Evolutionary conservation across 2,329 filamentous ascomycete species (phyloP).

Genomic region (Ophiostoma angusticollis): DNA sequence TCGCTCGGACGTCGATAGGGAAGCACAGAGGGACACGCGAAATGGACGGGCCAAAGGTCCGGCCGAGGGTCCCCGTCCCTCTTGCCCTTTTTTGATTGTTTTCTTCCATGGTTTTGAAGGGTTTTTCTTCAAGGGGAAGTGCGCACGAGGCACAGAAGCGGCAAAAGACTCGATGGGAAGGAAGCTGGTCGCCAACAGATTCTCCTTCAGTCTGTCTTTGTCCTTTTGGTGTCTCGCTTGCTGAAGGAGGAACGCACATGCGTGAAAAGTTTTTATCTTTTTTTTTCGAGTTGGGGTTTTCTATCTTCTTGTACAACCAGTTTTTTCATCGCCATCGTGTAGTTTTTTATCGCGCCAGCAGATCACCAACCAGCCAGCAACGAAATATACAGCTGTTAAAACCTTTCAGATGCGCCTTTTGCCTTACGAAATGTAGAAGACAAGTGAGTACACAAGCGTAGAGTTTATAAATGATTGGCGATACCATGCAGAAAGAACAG

Average conservation of each 20-base stretch:
- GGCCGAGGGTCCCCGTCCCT: neutral
- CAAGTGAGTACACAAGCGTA: too few relatives aligned
- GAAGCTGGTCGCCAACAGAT: neutral
- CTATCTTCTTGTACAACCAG: slow-evolving; percentile 2
- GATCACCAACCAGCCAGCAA: slow-evolving; percentile 4
- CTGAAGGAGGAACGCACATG: neutral
- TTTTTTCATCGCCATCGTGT: neutral
- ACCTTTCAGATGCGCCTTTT: too few relatives aligned
- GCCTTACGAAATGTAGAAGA: too few relatives aligned
- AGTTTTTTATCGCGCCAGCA: neutral
- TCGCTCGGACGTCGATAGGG: too few relatives aligned
- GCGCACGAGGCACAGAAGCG: neutral
- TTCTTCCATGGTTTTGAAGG: neutral
- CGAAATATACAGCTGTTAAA: slow-evolving; percentile 1
- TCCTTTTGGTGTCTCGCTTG: neutral
- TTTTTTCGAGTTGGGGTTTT: neutral
- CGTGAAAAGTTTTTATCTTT: slow-evolving; percentile 3
- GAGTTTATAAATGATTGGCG: too few relatives aligned
- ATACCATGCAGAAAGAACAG: neutral
- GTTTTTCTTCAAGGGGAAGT: too few relatives aligned
- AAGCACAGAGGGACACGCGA: too few relatives aligned
- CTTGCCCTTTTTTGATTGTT: neutral
- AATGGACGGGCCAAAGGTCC: too few relatives aligned
- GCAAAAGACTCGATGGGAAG: neutral
- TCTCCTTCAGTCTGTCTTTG: neutral